Evolutionary conservation across 805 yeast genomes (phyloP).

Genomic region (Yarrowia alimentaria): DNA sequence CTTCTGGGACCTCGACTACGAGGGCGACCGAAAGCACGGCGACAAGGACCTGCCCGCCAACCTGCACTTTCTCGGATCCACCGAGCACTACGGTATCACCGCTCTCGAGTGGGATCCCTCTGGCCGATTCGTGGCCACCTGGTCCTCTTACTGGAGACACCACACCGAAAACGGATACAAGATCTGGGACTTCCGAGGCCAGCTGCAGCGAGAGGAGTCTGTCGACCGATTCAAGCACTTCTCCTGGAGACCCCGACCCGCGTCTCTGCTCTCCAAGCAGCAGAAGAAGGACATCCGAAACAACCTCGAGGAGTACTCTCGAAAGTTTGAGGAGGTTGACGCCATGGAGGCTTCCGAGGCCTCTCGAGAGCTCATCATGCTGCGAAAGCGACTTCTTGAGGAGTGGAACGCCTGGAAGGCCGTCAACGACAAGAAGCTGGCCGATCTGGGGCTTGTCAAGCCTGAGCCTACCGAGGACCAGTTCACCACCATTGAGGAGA

Average conservation of each 20-base stretch:
- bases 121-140: conserved; percentile 83
- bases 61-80: conserved; percentile 59
- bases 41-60: conserved; percentile 54
- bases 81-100: conserved; percentile 73
- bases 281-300: conserved; percentile 88
- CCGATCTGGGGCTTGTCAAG: conserved; percentile 45
- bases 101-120: conserved; percentile 93
- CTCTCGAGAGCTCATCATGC: conserved; percentile 80
- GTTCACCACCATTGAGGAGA: conserved; percentile 66
- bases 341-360: conserved; percentile 95
- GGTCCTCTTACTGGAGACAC: conserved; percentile 85
- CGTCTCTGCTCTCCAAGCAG: conserved; percentile 65
- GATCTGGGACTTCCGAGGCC: conserved; percentile 81
- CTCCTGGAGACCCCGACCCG: conserved; percentile 97
- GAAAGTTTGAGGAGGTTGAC: conserved; percentile 91
- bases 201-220: conserved; percentile 66
- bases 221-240: conserved; percentile 84
- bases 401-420: conserved; percentile 85
- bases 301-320: conserved; percentile 83
- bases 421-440: conserved; percentile 48
- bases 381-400: conserved; percentile 74
- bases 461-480: conserved; percentile 49
- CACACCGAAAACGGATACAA: conserved; percentile 87
- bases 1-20: conserved; percentile 81
- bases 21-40: conserved; percentile 58